A percentile compares a stretch with the other conserved stretches of the same genome.
phyloP scores from a whole-genome alignment of 2,329 filamentous ascomycete genomes.

The Ascochyta clinopodiicola region DNA sequence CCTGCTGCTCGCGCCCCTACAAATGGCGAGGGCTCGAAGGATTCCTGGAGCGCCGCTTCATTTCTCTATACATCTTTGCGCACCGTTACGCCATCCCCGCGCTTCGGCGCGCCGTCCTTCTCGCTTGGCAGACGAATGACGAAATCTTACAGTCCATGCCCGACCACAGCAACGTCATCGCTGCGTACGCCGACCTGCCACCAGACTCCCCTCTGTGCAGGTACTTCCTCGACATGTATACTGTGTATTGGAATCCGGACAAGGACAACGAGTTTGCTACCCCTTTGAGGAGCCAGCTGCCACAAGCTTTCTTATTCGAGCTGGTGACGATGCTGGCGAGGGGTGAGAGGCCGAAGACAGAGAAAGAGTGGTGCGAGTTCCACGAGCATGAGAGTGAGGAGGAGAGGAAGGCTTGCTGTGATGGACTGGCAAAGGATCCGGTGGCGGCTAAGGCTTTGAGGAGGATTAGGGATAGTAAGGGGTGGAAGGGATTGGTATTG shows the following conservation, averaged over 20 bases:
- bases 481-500: conserved; percentile 46
- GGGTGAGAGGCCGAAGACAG: conserved; percentile 44
- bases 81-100: conserved; percentile 43
- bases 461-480: conserved; percentile 44
- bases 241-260: conserved; percentile 46
- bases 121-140: conserved; percentile 47
- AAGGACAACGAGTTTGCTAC: conserved; percentile 41
- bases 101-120: conserved; percentile 40
- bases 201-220: conserved; percentile 40
- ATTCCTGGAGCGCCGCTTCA: conserved; percentile 46
- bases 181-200: conserved; percentile 41
- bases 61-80: conserved; percentile 43
- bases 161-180: conserved; percentile 47
- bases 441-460: conserved; percentile 40
- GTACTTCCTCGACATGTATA: conserved; percentile 48
- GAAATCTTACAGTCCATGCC: conserved; percentile 47
- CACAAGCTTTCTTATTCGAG: conserved; percentile 45
- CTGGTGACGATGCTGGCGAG: conserved; percentile 41
- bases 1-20: conserved; percentile 45
- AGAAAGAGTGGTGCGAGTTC: conserved; percentile 48
- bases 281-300: conserved; percentile 41
- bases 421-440: conserved; percentile 39
- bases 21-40: conserved; percentile 48
- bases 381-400: conserved; percentile 45
- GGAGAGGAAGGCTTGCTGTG: conserved; percentile 42